phyloP scores from a whole-genome alignment of 1,284 basidiomycete species.

The Stygiomarasmius scandens region DNA sequence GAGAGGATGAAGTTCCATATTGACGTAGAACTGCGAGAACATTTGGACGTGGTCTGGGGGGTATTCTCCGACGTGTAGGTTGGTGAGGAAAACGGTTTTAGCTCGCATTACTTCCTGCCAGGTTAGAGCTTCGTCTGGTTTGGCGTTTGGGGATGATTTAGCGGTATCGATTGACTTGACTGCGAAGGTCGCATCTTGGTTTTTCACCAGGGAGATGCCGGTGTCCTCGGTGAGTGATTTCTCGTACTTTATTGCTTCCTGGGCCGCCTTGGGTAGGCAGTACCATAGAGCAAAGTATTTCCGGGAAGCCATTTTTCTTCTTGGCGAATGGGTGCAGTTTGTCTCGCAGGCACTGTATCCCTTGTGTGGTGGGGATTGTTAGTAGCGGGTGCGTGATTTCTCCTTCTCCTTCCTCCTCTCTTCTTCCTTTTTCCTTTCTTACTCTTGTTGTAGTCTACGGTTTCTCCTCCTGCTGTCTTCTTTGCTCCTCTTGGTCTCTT shows the following conservation, averaged over 20 bases:
- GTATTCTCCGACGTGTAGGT: no score
- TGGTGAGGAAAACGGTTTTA: no score
- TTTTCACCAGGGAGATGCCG: not conserved
- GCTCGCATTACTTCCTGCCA: slow-evolving; percentile 2
- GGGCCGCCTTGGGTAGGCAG: not conserved
- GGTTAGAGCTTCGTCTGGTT: not conserved
- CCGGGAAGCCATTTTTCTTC: not conserved
- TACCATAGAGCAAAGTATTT: no score
- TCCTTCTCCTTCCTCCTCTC: not conserved
- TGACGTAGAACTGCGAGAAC: no score
- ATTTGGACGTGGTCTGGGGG: no score
- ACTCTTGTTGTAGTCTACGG: no score
- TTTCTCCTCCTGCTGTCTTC: no score
- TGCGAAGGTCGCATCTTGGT: not conserved
- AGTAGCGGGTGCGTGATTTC: not conserved
- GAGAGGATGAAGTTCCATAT: no score
- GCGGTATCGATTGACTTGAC: not conserved
- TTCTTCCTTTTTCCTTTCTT: not conserved
- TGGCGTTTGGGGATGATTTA: slow-evolving; percentile 8
- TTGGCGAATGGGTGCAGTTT: not conserved
- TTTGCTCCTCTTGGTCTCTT: not conserved
- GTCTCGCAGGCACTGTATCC: not conserved
- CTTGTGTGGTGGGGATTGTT: not conserved
- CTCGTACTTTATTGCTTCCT: not conserved
- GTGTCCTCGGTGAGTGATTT: not conserved